Base-by-base conservation (phyloP, 768 basidiomycete species). In the Rubroboletus pulcherrimus region DNA sequence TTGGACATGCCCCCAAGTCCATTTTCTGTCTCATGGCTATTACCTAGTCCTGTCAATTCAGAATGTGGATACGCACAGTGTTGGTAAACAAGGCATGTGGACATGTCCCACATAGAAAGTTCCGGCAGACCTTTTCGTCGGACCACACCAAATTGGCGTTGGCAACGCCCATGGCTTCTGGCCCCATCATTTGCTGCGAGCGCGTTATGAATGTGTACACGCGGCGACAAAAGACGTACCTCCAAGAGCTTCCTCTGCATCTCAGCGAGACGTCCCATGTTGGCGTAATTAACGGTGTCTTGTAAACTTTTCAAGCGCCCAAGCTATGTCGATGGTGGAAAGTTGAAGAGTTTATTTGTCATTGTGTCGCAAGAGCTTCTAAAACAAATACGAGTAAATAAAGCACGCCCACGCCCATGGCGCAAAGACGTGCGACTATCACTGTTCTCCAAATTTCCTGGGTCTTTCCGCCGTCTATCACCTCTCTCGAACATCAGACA, bases 161-260 rank as follows among this genome's bases (percentile, higher is more conserved):
- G 43, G 91, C 86, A 42, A 94, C 87, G 65, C 97, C 97, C 93
- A 99, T 96, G 19, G 97, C 94, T 76, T 99, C 96, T 44, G 96
- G 91, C n/a, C 93, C 96, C 95, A 98, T 98, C 93, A 96, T 97
- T 95, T 97, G 95, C 95, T 97, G 59, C 49, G 57, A 56, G 43
- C 17, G 34, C 33, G 30, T 60, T 45, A 63, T 40, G 15, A 48
- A 24, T 29, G 35, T 42, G 9, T 29, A 19, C 54, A 41, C 9
- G 52, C 53, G 44, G 2, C 19, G 49, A 38, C 17, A 72, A 77
- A 77, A 79, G 54, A 78, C 73, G n/a, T 61, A 80, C 82, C 75
- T 83, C 78, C 49, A 83, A 71, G 74, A 98, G 90, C 88, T 93
- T 97, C 61, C 94, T 85, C 78, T 98, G 95, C 91, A 93, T 92